A percentile compares a stretch with the other conserved stretches of the same genome.
Evolutionary conservation across 164 flowering plant genomes (phyloP).

Genomic region (Malania oleifera): DNA sequence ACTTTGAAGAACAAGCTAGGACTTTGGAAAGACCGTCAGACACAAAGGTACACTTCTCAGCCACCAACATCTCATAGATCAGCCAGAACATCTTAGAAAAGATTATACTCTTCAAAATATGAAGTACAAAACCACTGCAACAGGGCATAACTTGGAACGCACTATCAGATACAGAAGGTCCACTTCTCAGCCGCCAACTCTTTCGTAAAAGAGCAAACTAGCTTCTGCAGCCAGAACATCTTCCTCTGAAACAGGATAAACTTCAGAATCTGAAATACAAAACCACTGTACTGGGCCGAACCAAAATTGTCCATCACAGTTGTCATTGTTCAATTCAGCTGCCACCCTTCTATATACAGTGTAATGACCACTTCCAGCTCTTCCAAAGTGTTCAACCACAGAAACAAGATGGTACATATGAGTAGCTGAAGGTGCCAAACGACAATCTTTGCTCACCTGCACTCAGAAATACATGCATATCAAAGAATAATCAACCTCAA

Average conservation of each 20-base stretch:
- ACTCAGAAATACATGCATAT: slow-evolving; percentile 7
- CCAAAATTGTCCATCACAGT: slow-evolving; percentile 13
- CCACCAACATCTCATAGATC: no score
- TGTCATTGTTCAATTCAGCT: slow-evolving; percentile 17
- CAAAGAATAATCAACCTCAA: not conserved
- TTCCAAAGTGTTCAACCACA: slow-evolving; percentile 87
- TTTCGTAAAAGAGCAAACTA: slow-evolving; percentile 82
- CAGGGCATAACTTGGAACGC: no score
- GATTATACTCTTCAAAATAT: no score
- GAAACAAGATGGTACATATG: slow-evolving; percentile 60
- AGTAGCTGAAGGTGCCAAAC: slow-evolving; percentile 15
- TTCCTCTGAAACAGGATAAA: slow-evolving; percentile 43
- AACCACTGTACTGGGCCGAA: slow-evolving; percentile 45
- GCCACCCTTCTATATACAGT: slow-evolving; percentile 67
- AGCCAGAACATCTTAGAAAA: no score
- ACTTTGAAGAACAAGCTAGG: no score
- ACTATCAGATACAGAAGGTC: no score
- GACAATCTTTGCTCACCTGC: slow-evolving; percentile 24
- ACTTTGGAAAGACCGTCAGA: no score
- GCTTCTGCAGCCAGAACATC: slow-evolving; percentile 84
- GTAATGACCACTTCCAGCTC: slow-evolving; percentile 80
- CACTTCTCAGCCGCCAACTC: slow-evolving; percentile 18
- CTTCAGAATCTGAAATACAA: slow-evolving; percentile 70
- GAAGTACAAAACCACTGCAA: no score
- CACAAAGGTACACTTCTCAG: no score